A percentile compares a stretch with the other conserved stretches of the same genome.
phyloP scores from a whole-genome alignment of 2,329 filamentous ascomycete genomes.

The Pestalotiopsis sp. region DNA sequence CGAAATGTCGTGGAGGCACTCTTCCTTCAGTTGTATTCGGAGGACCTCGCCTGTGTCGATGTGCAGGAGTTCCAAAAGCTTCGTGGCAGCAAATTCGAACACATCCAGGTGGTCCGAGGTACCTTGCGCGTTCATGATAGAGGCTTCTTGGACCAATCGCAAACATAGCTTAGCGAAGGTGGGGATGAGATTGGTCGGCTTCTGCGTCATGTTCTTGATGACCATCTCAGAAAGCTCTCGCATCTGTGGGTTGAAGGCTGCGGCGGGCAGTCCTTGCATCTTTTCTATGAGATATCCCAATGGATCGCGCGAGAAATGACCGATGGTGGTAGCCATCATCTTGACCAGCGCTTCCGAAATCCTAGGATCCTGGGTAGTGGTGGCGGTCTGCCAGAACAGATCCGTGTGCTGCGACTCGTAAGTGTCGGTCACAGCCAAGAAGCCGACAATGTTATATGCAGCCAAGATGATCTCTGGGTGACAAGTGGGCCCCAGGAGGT shows the following conservation, averaged over 20 bases:
- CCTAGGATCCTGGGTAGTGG: conserved; percentile 77
- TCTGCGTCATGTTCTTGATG: conserved; percentile 46
- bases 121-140: conserved; percentile 52
- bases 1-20: conserved; percentile 69
- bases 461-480: conserved; percentile 86
- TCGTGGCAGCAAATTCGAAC: conserved; percentile 61
- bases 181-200: conserved; percentile 21
- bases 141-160: conserved; percentile 71
- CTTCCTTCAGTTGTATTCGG: conserved; percentile 62
- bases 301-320: conserved; percentile 46
- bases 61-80: conserved; percentile 61
- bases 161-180: conserved; percentile 54
- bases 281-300: conserved; percentile 72
- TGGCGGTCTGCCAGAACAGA: conserved; percentile 80
- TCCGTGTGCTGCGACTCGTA: conserved; percentile 75
- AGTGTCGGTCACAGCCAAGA: conserved; percentile 75
- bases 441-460: conserved; percentile 82
- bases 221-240: conserved; percentile 61
- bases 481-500: conserved; percentile 86
- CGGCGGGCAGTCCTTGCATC: conserved; percentile 62
- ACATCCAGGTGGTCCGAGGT: conserved; percentile 61
- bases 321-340: conserved; percentile 55
- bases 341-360: conserved; percentile 77
- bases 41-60: conserved; percentile 54
- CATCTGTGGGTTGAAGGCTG: conserved; percentile 62